Evolutionary conservation across 768 basidiomycete species (phyloP).

Genomic region (Termitomyces sp.): DNA sequence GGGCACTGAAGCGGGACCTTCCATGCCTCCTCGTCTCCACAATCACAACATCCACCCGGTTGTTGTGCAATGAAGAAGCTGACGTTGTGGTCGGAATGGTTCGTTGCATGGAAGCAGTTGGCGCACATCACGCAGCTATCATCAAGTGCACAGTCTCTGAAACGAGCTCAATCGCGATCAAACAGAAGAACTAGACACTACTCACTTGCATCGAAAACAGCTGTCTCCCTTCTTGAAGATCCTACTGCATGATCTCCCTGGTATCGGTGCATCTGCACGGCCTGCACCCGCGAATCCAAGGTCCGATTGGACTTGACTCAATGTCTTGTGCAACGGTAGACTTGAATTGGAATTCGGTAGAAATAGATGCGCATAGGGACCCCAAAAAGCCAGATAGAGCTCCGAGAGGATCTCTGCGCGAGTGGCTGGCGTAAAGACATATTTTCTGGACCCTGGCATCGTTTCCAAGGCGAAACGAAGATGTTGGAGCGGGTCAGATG

Average conservation of each 20-base stretch:
- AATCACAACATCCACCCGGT: constrained; percentile 91
- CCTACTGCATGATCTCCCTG: constrained; percentile 76
- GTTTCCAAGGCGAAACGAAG: constrained; percentile 75
- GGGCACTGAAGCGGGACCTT: constrained; percentile 59
- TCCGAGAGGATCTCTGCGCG: constrained; percentile 79
- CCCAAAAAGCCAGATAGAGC: constrained; percentile 81
- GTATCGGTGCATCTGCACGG: constrained; percentile 50
- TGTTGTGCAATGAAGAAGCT: constrained; percentile 92
- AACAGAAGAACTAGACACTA: constrained; percentile 9
- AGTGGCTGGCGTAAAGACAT: constrained; percentile 65
- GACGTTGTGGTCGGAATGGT: constrained; percentile 84
- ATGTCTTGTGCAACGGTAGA: constrained; percentile 54
- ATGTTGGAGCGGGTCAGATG: constrained; percentile 61
- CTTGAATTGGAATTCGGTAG: constrained; percentile 58
- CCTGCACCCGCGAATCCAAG: constrained; percentile 52
- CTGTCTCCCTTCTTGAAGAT: constrained; percentile 90
- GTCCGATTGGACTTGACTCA: constrained; percentile 66
- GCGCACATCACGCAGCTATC: constrained; percentile 89
- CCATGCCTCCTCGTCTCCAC: constrained; percentile 91
- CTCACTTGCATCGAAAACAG: constrained; percentile 93
- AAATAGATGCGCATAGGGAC: constrained; percentile 66
- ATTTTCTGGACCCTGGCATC: constrained; percentile 76
- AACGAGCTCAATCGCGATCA: neutral
- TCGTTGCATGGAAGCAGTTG: constrained; percentile 83
- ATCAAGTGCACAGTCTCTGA: constrained; percentile 86